These are phyloP conservation scores for Ilyonectria robusta DNA, from an alignment of 2,329 filamentous ascomycete species.

Conservation along the genomic window DNA sequence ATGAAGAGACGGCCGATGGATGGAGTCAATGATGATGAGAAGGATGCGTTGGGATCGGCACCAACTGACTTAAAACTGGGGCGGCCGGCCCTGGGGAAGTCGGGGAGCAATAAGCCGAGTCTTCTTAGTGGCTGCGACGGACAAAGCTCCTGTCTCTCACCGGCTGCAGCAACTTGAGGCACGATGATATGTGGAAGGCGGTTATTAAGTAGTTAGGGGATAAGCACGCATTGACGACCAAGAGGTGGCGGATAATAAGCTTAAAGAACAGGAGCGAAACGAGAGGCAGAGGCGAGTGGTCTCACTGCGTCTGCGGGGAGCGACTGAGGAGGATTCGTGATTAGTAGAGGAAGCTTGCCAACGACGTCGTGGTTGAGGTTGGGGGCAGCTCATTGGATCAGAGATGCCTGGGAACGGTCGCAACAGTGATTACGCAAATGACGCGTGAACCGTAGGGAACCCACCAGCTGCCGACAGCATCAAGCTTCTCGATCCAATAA, in stretches of 20 bases:
- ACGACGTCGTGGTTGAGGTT: not conserved
- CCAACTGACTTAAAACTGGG: slow-evolving; percentile 21
- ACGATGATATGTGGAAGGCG: not conserved
- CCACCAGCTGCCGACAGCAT: not conserved
- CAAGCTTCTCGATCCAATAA: not conserved
- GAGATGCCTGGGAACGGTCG: not conserved
- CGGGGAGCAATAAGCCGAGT: slow-evolving; percentile 1
- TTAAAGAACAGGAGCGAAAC: not conserved
- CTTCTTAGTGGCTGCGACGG: not conserved
- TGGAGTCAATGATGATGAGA: slow-evolving; percentile 20
- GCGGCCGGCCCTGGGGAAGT: not conserved
- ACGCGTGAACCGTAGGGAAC: slow-evolving; percentile 6
- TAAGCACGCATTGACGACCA: not conserved
- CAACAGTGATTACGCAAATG: not conserved
- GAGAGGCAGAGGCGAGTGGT: not conserved
- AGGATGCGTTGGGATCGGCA: slow-evolving; percentile 18
- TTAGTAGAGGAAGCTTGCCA: not conserved
- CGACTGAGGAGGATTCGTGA: not conserved
- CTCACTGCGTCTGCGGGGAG: not conserved
- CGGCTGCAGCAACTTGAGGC: not conserved
- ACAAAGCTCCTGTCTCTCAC: not conserved
- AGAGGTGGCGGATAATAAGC: slow-evolving; percentile 5
- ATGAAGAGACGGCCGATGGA: not conserved
- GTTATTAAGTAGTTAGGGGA: not conserved
- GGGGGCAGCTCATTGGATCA: not conserved